Conservation (phyloP, 768 basidiomycete genomes). For the Dacryopinax spathularia region DNA sequence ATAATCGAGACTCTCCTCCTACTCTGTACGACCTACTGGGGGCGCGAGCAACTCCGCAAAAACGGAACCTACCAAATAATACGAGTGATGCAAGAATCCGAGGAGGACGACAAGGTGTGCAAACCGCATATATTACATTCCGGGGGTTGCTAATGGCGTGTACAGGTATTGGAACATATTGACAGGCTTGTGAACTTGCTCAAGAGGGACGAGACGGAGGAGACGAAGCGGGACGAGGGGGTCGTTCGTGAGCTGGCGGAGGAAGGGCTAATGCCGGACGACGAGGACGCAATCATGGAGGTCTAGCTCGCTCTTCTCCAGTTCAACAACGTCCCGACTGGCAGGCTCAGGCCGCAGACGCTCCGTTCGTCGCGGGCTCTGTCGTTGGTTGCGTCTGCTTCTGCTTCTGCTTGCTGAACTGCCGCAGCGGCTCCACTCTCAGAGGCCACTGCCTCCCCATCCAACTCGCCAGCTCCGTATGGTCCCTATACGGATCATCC, state of each 20-base stretch:
- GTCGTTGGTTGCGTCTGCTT: not conserved
- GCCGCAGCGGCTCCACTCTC: not conserved
- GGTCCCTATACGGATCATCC: slow-evolving; percentile 39
- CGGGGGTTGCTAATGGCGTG: not conserved
- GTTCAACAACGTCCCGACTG: too few relatives aligned
- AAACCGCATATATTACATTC: not conserved
- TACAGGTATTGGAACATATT: slow-evolving; percentile 70
- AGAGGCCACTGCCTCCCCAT: slow-evolving; percentile 51
- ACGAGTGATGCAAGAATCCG: slow-evolving; percentile 58
- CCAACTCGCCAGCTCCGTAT: slow-evolving; percentile 51
- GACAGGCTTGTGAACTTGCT: slow-evolving; percentile 80
- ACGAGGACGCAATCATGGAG: not conserved
- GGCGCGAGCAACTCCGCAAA: slow-evolving; percentile 61
- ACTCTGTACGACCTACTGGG: slow-evolving; percentile 79
- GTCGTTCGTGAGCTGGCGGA: not conserved
- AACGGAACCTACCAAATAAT: slow-evolving; percentile 82
- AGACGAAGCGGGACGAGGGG: slow-evolving; percentile 28
- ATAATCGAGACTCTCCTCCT: slow-evolving; percentile 83
- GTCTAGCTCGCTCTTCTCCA: too few relatives aligned
- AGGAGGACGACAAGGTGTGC: slow-evolving; percentile 60
- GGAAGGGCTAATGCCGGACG: not conserved
- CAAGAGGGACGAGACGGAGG: slow-evolving; percentile 55
- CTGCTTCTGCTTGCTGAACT: not conserved
- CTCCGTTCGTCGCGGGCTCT: too few relatives aligned
- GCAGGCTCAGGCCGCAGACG: not conserved